phyloP scores from a whole-genome alignment of 352 stramenopile genomes.

The Globisporangium paroecandrum region DNA sequence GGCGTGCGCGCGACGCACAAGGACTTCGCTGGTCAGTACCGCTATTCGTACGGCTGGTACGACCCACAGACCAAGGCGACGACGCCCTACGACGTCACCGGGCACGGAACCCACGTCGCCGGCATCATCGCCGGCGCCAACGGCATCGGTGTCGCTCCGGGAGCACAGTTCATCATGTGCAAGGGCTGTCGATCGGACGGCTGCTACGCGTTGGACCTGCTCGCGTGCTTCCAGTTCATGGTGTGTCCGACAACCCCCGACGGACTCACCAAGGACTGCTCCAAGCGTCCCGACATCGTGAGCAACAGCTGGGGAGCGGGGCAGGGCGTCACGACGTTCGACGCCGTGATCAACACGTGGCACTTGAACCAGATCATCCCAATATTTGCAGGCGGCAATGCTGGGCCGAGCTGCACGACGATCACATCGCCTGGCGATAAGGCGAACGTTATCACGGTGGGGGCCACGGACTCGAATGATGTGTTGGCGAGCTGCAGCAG shows the following conservation, averaged over 20 bases:
- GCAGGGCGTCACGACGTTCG: slow-evolving; percentile 39
- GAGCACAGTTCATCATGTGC: slow-evolving; percentile 25
- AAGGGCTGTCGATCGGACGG: slow-evolving; percentile 6
- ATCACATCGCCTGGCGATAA: slow-evolving; percentile 55
- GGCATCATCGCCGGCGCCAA: slow-evolving; percentile 19
- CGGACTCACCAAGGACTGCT: slow-evolving; percentile 36
- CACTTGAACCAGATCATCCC: slow-evolving; percentile 51
- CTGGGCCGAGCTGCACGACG: slow-evolving; percentile 41
- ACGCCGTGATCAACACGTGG: slow-evolving; percentile 43
- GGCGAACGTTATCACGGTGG: slow-evolving; percentile 56
- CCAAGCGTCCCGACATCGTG: slow-evolving; percentile 47
- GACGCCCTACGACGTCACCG: slow-evolving; percentile 17
- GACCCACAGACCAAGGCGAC: slow-evolving; percentile 27
- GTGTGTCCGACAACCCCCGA: slow-evolving; percentile 48
- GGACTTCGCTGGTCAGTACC: slow-evolving; percentile 38
- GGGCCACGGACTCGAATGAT: slow-evolving; percentile 47
- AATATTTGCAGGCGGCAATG: slow-evolving; percentile 54
- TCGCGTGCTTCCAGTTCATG: slow-evolving; percentile 32
- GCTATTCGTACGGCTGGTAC: slow-evolving; percentile 52
- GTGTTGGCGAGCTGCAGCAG: slow-evolving; percentile 45
- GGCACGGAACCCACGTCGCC: slow-evolving; percentile 21
- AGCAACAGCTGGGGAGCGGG: slow-evolving; percentile 74
- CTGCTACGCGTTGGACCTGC: slow-evolving; percentile 14
- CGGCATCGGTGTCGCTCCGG: slow-evolving; percentile 22
- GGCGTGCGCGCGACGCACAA: slow-evolving; percentile 49